phyloP scores from a whole-genome alignment of 768 basidiomycete genomes.

The Lactarius tabidus region DNA sequence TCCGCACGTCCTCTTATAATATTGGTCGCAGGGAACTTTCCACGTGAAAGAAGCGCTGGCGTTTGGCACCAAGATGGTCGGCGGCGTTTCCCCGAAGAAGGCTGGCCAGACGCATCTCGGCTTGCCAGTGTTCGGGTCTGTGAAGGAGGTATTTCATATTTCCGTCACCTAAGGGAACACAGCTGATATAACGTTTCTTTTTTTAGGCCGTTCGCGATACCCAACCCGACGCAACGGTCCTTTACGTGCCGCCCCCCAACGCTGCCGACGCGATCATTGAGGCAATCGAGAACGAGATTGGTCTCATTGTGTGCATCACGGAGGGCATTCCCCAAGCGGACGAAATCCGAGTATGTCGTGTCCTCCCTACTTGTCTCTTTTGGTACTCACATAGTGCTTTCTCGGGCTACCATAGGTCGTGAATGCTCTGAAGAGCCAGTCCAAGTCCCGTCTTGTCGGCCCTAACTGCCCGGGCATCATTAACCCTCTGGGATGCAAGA shows the following conservation, averaged over 20 bases:
- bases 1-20: not conserved
- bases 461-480: constrained; percentile 99
- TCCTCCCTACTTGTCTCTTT: not conserved
- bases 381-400: not conserved
- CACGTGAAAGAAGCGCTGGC: constrained; percentile 90
- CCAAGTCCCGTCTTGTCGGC: constrained; percentile 91
- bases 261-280: constrained; percentile 98
- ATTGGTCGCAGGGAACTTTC: constrained; percentile 78
- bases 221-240: constrained; percentile 88
- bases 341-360: constrained; percentile 73
- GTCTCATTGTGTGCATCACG: constrained; percentile 95
- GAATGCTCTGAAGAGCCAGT: constrained; percentile 92
- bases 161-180: not conserved
- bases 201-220: constrained; percentile 79
- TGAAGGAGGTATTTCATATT: constrained; percentile 65
- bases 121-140: constrained; percentile 88
- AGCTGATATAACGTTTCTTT: constrained; percentile 13
- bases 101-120: constrained; percentile 95
- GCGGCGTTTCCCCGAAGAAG: constrained; percentile 95
- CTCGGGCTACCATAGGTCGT: constrained; percentile 57
- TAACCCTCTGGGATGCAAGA: constrained; percentile 96
- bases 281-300: constrained; percentile 97
- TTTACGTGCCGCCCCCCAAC: constrained; percentile 96
- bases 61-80: constrained; percentile 97
- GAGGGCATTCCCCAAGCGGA: constrained; percentile 98